These are phyloP conservation scores for Trichoderma arundinaceum DNA, from an alignment of 2,329 filamentous ascomycete species.

Conservation along the genomic window DNA sequence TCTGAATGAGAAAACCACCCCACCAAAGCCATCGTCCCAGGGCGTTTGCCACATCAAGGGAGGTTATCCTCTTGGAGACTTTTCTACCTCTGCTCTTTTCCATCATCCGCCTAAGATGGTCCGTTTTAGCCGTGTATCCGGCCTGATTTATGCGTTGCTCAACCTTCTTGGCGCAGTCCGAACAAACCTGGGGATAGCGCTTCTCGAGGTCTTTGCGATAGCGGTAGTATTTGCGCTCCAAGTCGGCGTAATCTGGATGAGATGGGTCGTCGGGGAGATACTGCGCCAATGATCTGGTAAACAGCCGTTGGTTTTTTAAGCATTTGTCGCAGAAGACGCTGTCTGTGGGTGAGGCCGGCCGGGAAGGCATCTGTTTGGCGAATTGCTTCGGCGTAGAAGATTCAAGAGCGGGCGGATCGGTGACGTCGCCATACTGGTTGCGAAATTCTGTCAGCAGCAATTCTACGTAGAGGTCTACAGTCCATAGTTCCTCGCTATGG, in stretches of 20 bases:
- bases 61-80: slow-evolving; percentile 41
- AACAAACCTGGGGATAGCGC: slow-evolving; percentile 88
- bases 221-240: slow-evolving; percentile 70
- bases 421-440: slow-evolving; percentile 81
- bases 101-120: slow-evolving; percentile 76
- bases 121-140: slow-evolving; percentile 83
- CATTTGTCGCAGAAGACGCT: slow-evolving; percentile 75
- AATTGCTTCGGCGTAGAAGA: slow-evolving; percentile 29
- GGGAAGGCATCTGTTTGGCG: slow-evolving; percentile 51
- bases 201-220: slow-evolving; percentile 77
- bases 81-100: slow-evolving; percentile 61
- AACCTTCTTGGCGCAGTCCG: slow-evolving; percentile 76
- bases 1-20: slow-evolving; percentile 52
- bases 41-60: slow-evolving; percentile 51
- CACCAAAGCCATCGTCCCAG: slow-evolving; percentile 56
- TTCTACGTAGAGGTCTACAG: not conserved
- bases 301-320: slow-evolving; percentile 85
- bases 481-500: too few species aligned
- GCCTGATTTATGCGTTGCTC: slow-evolving; percentile 71
- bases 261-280: slow-evolving; percentile 71
- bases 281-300: slow-evolving; percentile 75
- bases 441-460: slow-evolving; percentile 22
- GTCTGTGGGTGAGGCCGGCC: slow-evolving; percentile 45
- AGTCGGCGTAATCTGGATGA: slow-evolving; percentile 71
- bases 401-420: slow-evolving; percentile 73